phyloP scores from a whole-genome alignment of 2,329 filamentous ascomycete genomes.

The Fonsecaea erecta region DNA sequence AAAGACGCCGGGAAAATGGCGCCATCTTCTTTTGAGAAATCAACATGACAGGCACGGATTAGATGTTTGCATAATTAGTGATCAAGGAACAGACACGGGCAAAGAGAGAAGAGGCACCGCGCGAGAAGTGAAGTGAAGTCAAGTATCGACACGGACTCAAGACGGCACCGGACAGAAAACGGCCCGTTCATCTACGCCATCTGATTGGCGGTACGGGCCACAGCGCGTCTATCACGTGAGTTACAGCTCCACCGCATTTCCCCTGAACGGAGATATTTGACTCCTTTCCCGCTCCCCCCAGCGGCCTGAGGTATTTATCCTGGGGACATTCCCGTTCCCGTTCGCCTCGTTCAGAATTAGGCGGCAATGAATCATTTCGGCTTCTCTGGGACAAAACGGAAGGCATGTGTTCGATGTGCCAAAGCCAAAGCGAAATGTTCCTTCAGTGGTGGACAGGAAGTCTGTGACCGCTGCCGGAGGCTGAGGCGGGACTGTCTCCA shows the following conservation, averaged over 20 bases:
- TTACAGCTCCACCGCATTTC: neutral
- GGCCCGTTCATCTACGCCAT: neutral
- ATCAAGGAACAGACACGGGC: neutral
- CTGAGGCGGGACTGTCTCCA: slow-evolving; percentile 18
- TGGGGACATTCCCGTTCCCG: neutral
- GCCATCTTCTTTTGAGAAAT: neutral
- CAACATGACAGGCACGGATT: neutral
- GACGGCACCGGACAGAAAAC: neutral
- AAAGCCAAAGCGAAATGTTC: slow-evolving; percentile 18
- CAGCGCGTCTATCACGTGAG: neutral
- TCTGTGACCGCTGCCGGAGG: slow-evolving; percentile 18
- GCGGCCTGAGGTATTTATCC: neutral
- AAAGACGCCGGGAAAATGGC: neutral
- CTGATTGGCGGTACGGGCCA: neutral
- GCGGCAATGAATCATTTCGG: slow-evolving; percentile 16
- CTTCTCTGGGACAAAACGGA: slow-evolving; percentile 6
- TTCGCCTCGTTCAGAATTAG: neutral
- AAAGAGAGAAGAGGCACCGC: neutral
- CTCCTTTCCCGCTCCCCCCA: neutral
- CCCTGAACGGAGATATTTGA: neutral
- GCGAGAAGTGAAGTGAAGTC: neutral
- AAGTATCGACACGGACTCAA: neutral
- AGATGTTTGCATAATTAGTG: neutral
- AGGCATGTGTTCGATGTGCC: slow-evolving; percentile 16
- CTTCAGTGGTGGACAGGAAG: slow-evolving; percentile 5